A percentile compares a stretch with the other conserved stretches of the same genome.
phyloP scores from a whole-genome alignment of 768 basidiomycete species.

The Leccinum incarnatum region DNA sequence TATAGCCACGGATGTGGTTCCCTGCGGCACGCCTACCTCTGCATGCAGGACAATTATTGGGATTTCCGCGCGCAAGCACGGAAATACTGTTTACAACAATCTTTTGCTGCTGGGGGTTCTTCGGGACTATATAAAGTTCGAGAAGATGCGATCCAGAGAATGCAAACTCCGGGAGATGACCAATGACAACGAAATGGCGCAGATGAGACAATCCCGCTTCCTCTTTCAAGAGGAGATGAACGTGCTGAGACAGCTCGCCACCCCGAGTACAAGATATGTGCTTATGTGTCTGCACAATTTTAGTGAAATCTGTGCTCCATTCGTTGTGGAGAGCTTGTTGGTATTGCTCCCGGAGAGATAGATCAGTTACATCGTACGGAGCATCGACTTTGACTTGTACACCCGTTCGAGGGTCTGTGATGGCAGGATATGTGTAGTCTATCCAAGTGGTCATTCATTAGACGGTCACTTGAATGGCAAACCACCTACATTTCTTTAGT shows the following conservation, averaged over 20 bases:
- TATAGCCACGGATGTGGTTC: constrained; percentile 13
- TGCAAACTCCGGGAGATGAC: constrained; percentile 14
- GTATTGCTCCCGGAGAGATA: constrained; percentile 5
- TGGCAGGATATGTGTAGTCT: constrained; percentile 23
- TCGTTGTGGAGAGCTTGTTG: constrained; percentile 3
- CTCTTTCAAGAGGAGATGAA: constrained; percentile 7
- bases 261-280: not conserved
- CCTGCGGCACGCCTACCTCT: constrained; percentile 9
- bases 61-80: constrained; percentile 9
- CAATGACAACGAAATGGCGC: constrained; percentile 9
- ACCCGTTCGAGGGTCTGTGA: constrained; percentile 7
- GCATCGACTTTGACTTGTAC: constrained; percentile 12
- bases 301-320: not conserved
- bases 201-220: not conserved
- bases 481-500: constrained; percentile 7
- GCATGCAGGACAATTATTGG: constrained; percentile 9
- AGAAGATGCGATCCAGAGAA: constrained; percentile 20
- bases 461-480: not conserved
- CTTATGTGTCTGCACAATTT: not conserved
- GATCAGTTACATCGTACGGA: constrained; percentile 5
- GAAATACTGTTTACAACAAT: constrained; percentile 15
- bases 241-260: not conserved
- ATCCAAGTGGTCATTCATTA: not conserved
- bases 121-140: constrained; percentile 15
- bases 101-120: not conserved